Evolutionary conservation across 208 protist genomes (phyloP).

Genomic region (Balamuthia mandrillaris): DNA sequence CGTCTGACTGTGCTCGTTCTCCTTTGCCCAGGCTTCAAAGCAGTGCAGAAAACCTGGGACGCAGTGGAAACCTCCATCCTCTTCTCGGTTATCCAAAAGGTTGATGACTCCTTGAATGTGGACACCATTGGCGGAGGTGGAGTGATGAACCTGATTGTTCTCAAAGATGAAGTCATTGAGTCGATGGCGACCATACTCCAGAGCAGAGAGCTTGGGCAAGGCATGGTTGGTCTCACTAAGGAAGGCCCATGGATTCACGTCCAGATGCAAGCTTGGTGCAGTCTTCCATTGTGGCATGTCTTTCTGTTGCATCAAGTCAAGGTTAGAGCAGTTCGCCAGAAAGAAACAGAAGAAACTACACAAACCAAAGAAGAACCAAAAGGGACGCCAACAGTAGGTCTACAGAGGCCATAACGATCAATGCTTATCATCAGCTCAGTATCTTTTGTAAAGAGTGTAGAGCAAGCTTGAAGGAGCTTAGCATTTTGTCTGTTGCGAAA

Average conservation of each 20-base stretch:
- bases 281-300: not conserved
- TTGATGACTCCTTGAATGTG: not conserved
- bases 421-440: not conserved
- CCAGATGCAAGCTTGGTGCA: not conserved
- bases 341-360: no score
- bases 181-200: not conserved
- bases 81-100: not conserved
- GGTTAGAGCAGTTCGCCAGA: no score
- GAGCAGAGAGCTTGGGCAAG: not conserved
- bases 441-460: not conserved
- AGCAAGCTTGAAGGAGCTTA: not conserved
- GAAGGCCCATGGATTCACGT: not conserved
- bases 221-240: not conserved
- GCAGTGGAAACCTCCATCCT: slow-evolving; percentile 9
- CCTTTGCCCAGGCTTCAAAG: no score
- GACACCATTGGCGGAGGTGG: not conserved
- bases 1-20: not conserved
- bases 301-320: not conserved
- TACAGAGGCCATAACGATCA: not conserved
- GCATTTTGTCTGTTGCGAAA: not conserved
- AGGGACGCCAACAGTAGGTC: not conserved
- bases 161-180: slow-evolving; percentile 12
- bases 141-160: not conserved
- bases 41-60: not conserved
- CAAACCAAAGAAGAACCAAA: no score